phyloP scores from a whole-genome alignment of 2,329 filamentous ascomycete genomes.

The Zasmidium citrigriseum region DNA sequence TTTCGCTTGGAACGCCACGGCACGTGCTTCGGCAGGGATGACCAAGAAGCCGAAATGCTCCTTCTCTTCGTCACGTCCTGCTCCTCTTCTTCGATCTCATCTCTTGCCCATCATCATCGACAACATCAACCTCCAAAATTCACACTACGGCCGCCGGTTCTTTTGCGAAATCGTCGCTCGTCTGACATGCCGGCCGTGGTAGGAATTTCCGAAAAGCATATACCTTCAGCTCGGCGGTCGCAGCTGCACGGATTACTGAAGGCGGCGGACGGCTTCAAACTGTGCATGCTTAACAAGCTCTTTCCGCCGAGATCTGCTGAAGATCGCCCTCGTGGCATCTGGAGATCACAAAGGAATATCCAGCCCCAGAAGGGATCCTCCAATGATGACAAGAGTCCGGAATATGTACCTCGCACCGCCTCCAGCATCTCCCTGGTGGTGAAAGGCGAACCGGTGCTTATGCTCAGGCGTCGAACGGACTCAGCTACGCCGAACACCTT shows the following conservation, averaged over 20 bases:
- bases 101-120: too few species aligned
- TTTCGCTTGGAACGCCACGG: background rate
- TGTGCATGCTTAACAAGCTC: background rate
- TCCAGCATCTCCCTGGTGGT: background rate
- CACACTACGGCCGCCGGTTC: background rate
- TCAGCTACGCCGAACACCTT: background rate
- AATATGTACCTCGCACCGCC: background rate
- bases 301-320: background rate
- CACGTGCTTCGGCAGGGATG: background rate
- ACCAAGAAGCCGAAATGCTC: too few species aligned
- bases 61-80: too few species aligned
- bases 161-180: background rate
- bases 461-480: background rate
- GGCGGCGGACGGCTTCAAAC: too few species aligned
- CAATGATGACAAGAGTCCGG: background rate
- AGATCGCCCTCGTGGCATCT: background rate
- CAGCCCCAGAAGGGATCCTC: background rate
- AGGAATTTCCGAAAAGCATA: background rate
- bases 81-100: too few species aligned
- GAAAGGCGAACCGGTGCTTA: background rate
- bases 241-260: background rate
- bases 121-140: background rate
- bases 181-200: background rate
- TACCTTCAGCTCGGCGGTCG: background rate
- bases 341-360: background rate